Conservation (phyloP, 345 rosid genomes). For the Corchorus capsularis region DNA sequence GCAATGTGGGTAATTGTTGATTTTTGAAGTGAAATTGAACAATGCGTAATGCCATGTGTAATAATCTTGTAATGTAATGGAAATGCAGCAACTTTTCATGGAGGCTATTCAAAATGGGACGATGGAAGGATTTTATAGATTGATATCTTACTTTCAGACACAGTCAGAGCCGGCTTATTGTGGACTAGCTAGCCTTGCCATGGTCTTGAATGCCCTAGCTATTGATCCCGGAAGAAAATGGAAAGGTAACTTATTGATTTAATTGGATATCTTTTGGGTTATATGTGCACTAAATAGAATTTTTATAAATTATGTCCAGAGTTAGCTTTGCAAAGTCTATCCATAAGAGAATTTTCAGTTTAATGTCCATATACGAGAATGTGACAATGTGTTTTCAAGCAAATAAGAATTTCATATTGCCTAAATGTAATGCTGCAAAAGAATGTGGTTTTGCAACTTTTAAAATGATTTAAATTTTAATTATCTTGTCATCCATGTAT, state of each 20-base stretch:
- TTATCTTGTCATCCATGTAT: not conserved
- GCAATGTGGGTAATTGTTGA: not conserved
- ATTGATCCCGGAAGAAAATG: constrained; percentile 81
- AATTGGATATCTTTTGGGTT: not conserved
- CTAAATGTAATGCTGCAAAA: not conserved
- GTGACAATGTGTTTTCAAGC: not conserved
- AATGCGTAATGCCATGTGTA: not conserved
- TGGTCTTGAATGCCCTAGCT: constrained; percentile 90
- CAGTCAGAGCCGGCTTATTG: constrained; percentile 94
- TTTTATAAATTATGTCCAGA: not conserved
- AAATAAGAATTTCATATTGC: not conserved
- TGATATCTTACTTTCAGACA: constrained; percentile 84
- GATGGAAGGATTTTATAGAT: constrained; percentile 85
- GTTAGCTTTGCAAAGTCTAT: not conserved
- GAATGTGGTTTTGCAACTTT: not conserved
- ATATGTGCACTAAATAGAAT: not conserved
- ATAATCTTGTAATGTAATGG: not conserved
- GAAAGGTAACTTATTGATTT: constrained; percentile 59
- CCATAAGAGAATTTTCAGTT: not conserved
- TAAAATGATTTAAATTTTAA: not conserved
- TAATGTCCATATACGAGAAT: not conserved
- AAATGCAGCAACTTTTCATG: constrained; percentile 65
- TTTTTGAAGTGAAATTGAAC: not conserved
- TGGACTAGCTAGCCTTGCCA: constrained; percentile 84
- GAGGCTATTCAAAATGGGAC: constrained; percentile 89